Evolutionary conservation across 2,329 filamentous ascomycete species (phyloP).

Genomic region (Triangularia setosa): DNA sequence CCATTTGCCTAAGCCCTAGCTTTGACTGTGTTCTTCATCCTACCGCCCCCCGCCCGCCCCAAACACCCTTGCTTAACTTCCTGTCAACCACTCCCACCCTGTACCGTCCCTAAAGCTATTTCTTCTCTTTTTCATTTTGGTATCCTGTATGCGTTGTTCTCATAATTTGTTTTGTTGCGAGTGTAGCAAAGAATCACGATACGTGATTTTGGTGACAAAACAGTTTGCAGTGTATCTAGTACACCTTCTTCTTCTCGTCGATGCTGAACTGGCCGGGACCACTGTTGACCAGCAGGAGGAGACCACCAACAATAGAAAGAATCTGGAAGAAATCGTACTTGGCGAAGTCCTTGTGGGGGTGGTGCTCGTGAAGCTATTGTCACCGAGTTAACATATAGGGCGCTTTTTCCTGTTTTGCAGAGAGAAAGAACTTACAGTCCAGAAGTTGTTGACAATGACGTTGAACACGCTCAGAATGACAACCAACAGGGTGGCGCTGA

Average conservation of each 20-base stretch:
- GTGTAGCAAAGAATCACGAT: neutral
- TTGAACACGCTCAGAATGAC: conserved; percentile 97
- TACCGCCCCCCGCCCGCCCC: neutral
- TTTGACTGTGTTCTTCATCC: no score
- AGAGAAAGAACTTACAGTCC: conserved; percentile 70
- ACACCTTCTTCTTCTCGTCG: conserved; percentile 99
- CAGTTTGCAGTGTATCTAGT: conserved; percentile 48
- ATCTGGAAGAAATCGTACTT: conserved; percentile 99
- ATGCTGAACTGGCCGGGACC: conserved; percentile 96
- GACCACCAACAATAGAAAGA: conserved; percentile 93
- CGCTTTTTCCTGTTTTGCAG: neutral
- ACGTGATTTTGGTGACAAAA: neutral
- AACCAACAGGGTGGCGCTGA: conserved; percentile 91
- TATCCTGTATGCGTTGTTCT: conserved; percentile 1
- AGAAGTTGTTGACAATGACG: conserved; percentile 98
- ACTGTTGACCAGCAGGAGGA: conserved; percentile 96
- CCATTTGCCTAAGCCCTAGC: neutral
- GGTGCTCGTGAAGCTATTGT: conserved; percentile 87
- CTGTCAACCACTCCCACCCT: neutral
- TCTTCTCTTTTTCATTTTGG: neutral
- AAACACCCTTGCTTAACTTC: neutral
- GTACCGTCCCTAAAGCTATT: neutral
- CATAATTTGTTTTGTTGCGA: neutral
- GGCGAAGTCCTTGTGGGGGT: conserved; percentile 99
- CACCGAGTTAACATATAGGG: neutral